Conservation (phyloP, 2,329 filamentous ascomycete genomes). For the Fusarium guadeloupense region DNA sequence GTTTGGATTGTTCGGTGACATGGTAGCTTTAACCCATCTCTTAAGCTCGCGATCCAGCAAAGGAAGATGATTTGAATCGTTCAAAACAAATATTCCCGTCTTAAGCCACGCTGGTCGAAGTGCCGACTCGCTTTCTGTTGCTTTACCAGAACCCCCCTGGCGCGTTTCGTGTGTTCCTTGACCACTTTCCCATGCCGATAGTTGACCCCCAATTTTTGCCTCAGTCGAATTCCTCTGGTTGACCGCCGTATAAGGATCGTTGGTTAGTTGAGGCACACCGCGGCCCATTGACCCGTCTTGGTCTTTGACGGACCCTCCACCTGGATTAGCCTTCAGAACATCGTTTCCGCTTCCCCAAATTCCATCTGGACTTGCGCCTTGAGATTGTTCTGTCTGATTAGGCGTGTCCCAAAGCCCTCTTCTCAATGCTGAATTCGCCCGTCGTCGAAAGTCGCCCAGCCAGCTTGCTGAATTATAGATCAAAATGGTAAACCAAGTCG, state of each 20-base stretch:
- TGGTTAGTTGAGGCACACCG: not conserved
- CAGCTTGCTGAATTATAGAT: conserved; percentile 15
- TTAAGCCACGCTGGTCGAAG: conserved; percentile 30
- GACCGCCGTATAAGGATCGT: not conserved
- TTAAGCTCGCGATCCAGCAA: conserved; percentile 42
- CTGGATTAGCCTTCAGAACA: too few species aligned
- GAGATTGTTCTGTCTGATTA: too few species aligned
- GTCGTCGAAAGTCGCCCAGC: conserved; percentile 14
- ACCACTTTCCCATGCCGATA: conserved; percentile 5
- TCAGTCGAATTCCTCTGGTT: not conserved
- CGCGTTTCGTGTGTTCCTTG: not conserved
- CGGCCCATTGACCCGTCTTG: not conserved
- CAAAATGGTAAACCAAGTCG: conserved; percentile 24
- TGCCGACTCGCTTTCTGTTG: not conserved
- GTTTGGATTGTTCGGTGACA: conserved; percentile 47
- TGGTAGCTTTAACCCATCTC: conserved; percentile 43
- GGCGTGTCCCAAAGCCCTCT: too few species aligned
- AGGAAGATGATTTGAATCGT: conserved; percentile 41
- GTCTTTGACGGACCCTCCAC: not conserved
- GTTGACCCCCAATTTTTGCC: not conserved
- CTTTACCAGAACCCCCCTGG: not conserved
- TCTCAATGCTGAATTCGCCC: not conserved
- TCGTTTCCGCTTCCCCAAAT: too few species aligned
- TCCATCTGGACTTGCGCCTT: too few species aligned
- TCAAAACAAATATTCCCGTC: conserved; percentile 30